These are phyloP conservation scores for Boletus rubropictus DNA, from an alignment of 768 basidiomycete species.

Conservation along the genomic window DNA sequence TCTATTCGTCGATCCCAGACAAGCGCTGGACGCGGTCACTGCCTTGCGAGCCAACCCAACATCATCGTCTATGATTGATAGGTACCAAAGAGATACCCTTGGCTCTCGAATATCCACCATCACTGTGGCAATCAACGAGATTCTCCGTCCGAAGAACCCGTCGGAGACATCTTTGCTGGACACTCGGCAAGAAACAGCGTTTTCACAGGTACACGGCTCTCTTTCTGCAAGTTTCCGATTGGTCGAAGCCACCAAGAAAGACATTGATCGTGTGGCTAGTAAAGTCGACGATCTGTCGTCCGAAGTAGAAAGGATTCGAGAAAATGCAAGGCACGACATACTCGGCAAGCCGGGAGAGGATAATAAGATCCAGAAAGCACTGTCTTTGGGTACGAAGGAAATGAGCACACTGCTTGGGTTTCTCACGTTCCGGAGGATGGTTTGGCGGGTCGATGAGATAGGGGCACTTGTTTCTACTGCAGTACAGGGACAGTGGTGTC, in stretches of 20 bases:
- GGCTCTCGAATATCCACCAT: constrained; percentile 54
- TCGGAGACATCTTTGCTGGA: constrained; percentile 10
- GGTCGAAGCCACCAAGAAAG: constrained; percentile 27
- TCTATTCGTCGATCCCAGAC: constrained; percentile 52
- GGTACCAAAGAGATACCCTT: constrained; percentile 57
- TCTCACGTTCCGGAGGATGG: constrained; percentile 35
- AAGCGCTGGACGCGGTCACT: constrained; percentile 50
- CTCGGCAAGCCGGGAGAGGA: constrained; percentile 30
- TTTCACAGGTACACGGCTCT: constrained; percentile 37
- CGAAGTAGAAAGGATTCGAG: constrained; percentile 36
- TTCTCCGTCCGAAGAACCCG: constrained; percentile 6
- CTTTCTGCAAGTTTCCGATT: constrained; percentile 34
- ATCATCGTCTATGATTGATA: constrained; percentile 49
- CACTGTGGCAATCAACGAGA: constrained; percentile 33
- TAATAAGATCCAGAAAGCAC: constrained; percentile 21
- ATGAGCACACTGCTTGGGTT: constrained; percentile 29
- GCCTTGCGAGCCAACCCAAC: constrained; percentile 41
- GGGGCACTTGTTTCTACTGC: constrained; percentile 30
- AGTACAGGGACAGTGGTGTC: constrained; percentile 35
- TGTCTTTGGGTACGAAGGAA: constrained; percentile 26
- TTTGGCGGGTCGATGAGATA: constrained; percentile 40
- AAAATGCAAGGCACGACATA: constrained; percentile 33
- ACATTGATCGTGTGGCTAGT: constrained; percentile 33
- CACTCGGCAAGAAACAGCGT: constrained; percentile 35
- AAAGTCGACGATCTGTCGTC: constrained; percentile 35